A percentile compares a stretch with the other conserved stretches of the same genome.
These are phyloP conservation scores for Trypanosoma scelopori DNA, from an alignment of 208 protist genomes.

Conservation along the genomic window DNA sequence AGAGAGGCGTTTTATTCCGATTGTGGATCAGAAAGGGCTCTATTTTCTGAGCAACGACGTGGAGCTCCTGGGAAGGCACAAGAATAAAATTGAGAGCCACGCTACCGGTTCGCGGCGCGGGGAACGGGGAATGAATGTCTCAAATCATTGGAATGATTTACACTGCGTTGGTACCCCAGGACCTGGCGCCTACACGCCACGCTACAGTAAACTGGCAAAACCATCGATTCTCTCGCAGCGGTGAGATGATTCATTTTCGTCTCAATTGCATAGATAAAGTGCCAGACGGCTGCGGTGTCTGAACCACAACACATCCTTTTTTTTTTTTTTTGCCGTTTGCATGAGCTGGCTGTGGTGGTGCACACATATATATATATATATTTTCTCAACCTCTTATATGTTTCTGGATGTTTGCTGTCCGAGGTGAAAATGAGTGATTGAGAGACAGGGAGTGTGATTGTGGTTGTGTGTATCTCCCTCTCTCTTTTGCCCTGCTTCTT, in stretches of 20 bases:
- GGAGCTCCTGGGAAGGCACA: constrained; percentile 36
- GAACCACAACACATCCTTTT: too few relatives aligned
- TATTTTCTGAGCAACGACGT: constrained; percentile 58
- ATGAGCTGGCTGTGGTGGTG: too few relatives aligned
- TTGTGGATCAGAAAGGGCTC: constrained; percentile 40
- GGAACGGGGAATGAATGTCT: constrained; percentile 25
- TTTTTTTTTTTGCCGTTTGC: constrained; percentile 11
- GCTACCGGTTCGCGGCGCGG: constrained; percentile 17
- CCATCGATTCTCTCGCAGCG: constrained; percentile 33
- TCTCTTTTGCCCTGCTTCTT: constrained; percentile 6
- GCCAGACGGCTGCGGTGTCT: too few relatives aligned
- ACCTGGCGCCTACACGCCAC: constrained; percentile 78
- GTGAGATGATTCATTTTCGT: constrained; percentile 7
- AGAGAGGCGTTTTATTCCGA: constrained; percentile 61
- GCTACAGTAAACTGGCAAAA: constrained; percentile 64
- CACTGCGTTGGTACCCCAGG: constrained; percentile 45
- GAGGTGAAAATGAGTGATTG: too few relatives aligned
- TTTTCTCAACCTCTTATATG: too few relatives aligned
- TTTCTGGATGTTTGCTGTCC: too few relatives aligned
- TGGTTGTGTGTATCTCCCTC: neutral
- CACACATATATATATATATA: too few relatives aligned
- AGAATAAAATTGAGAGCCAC: constrained; percentile 14
- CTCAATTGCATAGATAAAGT: too few relatives aligned
- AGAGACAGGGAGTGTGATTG: too few relatives aligned
- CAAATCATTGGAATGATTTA: constrained; percentile 26